Evolutionary conservation across 306 rosid genomes (phyloP), one percentile per base, ranked within the genome.

Genomic region (Casuarina equisetifolia): DNA sequence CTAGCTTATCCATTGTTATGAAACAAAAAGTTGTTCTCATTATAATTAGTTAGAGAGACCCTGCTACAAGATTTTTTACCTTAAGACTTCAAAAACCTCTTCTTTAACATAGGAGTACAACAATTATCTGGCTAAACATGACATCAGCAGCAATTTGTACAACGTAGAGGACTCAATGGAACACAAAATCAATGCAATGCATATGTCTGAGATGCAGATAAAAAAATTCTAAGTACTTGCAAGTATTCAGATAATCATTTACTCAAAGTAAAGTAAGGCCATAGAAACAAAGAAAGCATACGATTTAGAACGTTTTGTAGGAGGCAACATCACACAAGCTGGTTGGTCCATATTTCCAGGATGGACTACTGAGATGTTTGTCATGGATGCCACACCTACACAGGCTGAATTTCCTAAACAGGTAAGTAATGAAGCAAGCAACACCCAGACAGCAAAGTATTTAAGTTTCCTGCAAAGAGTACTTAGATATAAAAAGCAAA

Each of bases 261-360:
- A 68, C 17, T 57, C 78, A 82, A 59, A 67, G 11, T 40, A 52
- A 61, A 35, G 38, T 40, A 72, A 67, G 20, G 25, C 32, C 53
- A 66, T 70, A 79, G 75, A 83, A 82, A 86, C 86, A 44, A 50
- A 84, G 85, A 81, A 87, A 80, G 61, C 92, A 62, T 91, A 95
- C 99, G 85, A 78, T 95, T 95, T 92, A 79, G 85, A 90, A 53
- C 97, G 95, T 85, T 92, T 91, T 83, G 89, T 81, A 44, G 93
- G 92, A 79, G 92, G 96, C 87, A 76, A 82, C 79, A 79, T 90
- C 70, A 82, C 71, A 66, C 88, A 82, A 74, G 90, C 86, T 68
- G 88, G 85, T 79, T 79, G 82, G 70, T 85, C 86, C 67, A 74
- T 77, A 71, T 76, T 85, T 76, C 91, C 90, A 75, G 85, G 82